Base-by-base conservation (phyloP, 1,284 basidiomycete species). In the Papiliotrema nemorosa region DNA sequence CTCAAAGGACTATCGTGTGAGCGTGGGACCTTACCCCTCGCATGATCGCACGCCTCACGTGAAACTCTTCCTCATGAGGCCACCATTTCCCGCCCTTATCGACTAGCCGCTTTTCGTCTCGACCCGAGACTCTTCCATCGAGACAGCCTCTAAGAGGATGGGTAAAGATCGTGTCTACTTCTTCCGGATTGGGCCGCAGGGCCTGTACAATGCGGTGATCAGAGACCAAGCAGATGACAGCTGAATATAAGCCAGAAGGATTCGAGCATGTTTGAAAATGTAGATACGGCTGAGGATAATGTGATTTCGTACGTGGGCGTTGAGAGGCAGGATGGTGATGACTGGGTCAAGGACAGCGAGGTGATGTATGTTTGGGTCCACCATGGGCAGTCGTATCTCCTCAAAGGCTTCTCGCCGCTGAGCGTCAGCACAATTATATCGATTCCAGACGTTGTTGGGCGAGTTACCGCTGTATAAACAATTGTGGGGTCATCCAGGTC, bases 391-490 rank as follows among this genome's bases (percentile, higher is more conserved):
- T 1, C 73, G 81, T 14, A 90, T 84, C 75, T 92, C 90, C 73
- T 92, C 89, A 54, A 82, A 70, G 0, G 89, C 90, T 74, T 92
- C 89, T 54, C 89, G 79, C 40, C 80, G 79, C 88, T 90, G 62
- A 6, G 25, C 22, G n/a, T 16, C 29, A 38, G 18, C 35, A 3
- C 16, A 9, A 43, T n/a, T 9, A 26, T 10, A 9, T 16, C 12
- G n/a, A 26, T n/a, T 24, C 6, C 27, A 13, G 10, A 21, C n/a
- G 31, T 24, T 12, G 16, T 18, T n/a, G n/a, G n/a, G n/a, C n/a
- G 24, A 62, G 83, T 73, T 66, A 91, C 88, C 14, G 90, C 90
- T 36, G 89, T 89, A 42, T 80, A 74, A 12, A 85, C 69, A 1
- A 84, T 74, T 5, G 48, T 35, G 18, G 40, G 48, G 20, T 49